Conservation (phyloP, 1,139 yeast genomes). For the Taiozyma sp. region DNA sequence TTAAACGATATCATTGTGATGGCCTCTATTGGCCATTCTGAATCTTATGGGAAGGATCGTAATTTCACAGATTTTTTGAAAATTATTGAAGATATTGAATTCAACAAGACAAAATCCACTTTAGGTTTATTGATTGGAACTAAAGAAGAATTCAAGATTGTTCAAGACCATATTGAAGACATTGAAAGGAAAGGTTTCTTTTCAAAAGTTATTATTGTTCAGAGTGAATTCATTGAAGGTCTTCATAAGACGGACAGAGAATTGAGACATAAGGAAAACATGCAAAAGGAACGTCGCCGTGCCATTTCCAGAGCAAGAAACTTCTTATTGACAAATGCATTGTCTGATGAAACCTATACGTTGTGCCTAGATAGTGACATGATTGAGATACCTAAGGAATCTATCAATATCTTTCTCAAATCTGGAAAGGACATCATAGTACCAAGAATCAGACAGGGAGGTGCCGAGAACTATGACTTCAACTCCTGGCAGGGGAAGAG, state of each 20-base stretch:
- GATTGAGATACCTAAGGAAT: conserved; percentile 15
- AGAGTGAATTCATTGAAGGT: conserved; percentile 22
- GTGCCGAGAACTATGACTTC: conserved; percentile 21
- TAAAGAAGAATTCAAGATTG: conserved; percentile 12
- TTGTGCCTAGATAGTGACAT: conserved; percentile 23
- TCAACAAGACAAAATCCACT: conserved; percentile 9
- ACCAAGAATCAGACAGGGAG: conserved; percentile 20
- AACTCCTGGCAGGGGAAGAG: conserved; percentile 24
- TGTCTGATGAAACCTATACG: conserved; percentile 25
- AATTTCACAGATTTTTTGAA: conserved; percentile 11
- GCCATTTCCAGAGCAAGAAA: conserved; percentile 29
- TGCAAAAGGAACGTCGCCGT: conserved; percentile 28
- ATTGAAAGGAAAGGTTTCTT: conserved; percentile 7
- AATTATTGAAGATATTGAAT: conserved; percentile 10
- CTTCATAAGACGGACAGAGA: conserved; percentile 13
- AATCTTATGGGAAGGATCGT: conserved; percentile 15
- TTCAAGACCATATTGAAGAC: conserved; percentile 9
- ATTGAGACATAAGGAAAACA: conserved; percentile 14
- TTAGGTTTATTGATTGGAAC: conserved; percentile 17
- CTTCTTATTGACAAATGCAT: conserved; percentile 24
- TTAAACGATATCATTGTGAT: conserved; percentile 13
- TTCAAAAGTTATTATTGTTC: conserved; percentile 16
- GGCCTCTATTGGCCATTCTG: conserved; percentile 11
- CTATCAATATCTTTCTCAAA: conserved; percentile 12
- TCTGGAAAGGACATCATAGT: conserved; percentile 18